Evolutionary conservation across 2,329 filamentous ascomycete genomes (phyloP), one percentile per base, ranked within the genome.

Genomic region (Biscogniauxia sp.): DNA sequence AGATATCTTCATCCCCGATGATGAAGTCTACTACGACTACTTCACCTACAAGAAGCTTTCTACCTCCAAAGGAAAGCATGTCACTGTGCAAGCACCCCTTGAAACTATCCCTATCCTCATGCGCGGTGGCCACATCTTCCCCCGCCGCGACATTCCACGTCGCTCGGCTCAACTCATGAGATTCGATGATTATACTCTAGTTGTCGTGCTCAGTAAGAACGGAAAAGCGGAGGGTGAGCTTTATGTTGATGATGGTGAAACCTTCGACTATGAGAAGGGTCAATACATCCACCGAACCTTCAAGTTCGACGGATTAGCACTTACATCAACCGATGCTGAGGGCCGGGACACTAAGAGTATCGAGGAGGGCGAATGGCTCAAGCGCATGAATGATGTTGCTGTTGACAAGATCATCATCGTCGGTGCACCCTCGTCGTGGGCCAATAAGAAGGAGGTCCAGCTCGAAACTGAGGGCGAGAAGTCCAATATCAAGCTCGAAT

Each of bases 21-120:
- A 89, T 61, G 91, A 96, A 75, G 84, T 90, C 57, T 98, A 99
- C 77, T 99, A 93, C 72, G 91, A 98, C 77, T 99, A 99, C 79
- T 96, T 95, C 73, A 92, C 92, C 69, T 97, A 92, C 78, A 86
- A 89, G 51, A 80, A 86, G 51, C 87, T 96, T 72, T 76, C 81
- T 49, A 88, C 88, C 20, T 84, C 89, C 23, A 87, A 88, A 64
- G 90, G 91, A 65, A 89, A 89, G 74, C 79, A 78, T 49, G 81
- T 92, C 63, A 89, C 85, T 0, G 80, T 97, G 45, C 77, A 85
- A 1, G 91, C 94, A 0, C 91, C 93, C 0, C 82, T 98, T 2
- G 91, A 97, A 59, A 92, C 89, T 69, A 91, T 97, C 19, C 94
- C 95, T 0, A 78, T 99, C 15, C 82, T 99, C 52, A 95, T 98